A percentile compares a stretch with the other conserved stretches of the same genome.
Evolutionary conservation across 768 basidiomycete genomes (phyloP).

Genomic region (Boletus bicolor): DNA sequence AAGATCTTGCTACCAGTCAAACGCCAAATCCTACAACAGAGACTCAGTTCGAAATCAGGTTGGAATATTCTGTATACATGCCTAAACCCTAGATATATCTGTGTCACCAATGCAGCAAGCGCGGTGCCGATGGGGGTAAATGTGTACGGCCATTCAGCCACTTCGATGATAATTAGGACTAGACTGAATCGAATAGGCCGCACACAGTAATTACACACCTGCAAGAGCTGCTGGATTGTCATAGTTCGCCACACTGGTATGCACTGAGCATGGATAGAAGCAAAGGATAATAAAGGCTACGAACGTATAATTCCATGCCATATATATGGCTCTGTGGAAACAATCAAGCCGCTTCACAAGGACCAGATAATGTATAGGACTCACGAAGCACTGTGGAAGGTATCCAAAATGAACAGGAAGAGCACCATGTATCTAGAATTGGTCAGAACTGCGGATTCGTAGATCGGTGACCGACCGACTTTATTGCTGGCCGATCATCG

Average conservation of each 20-base stretch:
- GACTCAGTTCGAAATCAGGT: too few species aligned
- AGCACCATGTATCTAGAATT: slow-evolving; percentile 10
- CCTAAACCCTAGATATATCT: slow-evolving; percentile 47
- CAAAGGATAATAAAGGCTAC: background rate
- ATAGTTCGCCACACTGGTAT: background rate
- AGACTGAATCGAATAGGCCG: too few species aligned
- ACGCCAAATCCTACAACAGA: background rate
- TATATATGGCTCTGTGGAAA: slow-evolving; percentile 15
- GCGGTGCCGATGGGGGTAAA: slow-evolving; percentile 50
- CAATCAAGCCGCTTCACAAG: background rate
- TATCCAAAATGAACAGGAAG: slow-evolving; percentile 16
- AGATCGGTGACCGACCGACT: background rate
- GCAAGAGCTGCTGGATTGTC: background rate
- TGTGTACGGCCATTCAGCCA: slow-evolving; percentile 45
- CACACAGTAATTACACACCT: background rate
- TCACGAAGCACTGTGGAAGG: slow-evolving; percentile 17
- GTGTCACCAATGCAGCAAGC: slow-evolving; percentile 48
- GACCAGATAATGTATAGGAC: background rate
- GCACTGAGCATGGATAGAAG: background rate
- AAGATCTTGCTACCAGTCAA: background rate
- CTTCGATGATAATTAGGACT: background rate
- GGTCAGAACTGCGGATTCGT: background rate
- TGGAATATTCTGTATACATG: slow-evolving; percentile 12
- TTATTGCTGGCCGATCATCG: slow-evolving; percentile 11
- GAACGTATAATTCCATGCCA: slow-evolving; percentile 19